Evolutionary conservation across 768 basidiomycete species (phyloP), one percentile per base, ranked within the genome.

Genomic region (Leccinum subgranulosum): DNA sequence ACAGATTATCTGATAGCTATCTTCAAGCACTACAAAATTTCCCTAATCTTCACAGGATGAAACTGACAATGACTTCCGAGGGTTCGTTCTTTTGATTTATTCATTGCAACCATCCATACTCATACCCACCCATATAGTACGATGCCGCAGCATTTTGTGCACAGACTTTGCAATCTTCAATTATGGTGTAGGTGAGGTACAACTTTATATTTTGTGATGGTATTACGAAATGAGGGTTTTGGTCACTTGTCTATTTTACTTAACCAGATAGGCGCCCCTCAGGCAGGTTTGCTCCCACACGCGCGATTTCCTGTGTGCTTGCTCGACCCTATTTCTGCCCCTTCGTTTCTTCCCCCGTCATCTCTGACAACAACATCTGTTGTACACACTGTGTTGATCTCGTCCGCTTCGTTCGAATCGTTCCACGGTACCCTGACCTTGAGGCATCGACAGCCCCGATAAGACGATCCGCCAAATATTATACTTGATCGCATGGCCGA

Each of bases 401-500:
- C 61, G 62, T 59, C 59, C 58, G 50, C 59, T 62, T 59, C 57
- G 60, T 58, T 31, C 65, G 65, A 66, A 65, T 63, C 65, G 55
- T 51, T 49, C 55, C 57, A 67, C 66, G 61, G 64, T 64, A 61
- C 56, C 60, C 57, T 62, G 34, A 3, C 34, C 7, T 36, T 8
- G 66, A 66, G 67, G 67, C 69, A 67, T 68, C 57, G 61, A 66
- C 67, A 14, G 54, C 67, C 64, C 61, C 63, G 65, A 47, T 47
- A 25, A 47, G 10, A 17, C 53, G 55, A 55, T 61, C 58, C 43
- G 11, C 53, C 63, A 58, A 60, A 65, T 58, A 55, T 66, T 60
- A 57, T 57, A 60, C 60, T 61, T 63, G 68, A 73, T 73, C 75
- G 74, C 72, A 85, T 85, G 84, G 83, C 85, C 67, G 84, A 86